Evolutionary conservation across 2,329 filamentous ascomycete species (phyloP), one percentile per base, ranked within the genome.

Genomic region (Sarocladiaceae sp.): DNA sequence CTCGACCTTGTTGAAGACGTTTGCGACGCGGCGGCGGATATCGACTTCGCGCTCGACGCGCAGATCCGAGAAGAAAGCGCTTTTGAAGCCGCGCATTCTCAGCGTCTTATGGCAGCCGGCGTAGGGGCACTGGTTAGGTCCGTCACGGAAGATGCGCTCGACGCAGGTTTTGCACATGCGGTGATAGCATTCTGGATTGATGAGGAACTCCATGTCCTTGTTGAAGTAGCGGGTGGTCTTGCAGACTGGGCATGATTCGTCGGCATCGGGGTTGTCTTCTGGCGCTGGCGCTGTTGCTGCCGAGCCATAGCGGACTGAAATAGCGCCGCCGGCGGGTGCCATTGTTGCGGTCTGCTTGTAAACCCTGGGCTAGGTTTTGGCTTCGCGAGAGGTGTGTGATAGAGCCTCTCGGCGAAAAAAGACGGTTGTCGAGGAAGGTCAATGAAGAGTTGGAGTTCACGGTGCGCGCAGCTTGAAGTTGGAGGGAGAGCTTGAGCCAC

Each of bases 151-250:
- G 56, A 97, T 87, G 45, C 91, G 85, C 65, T 91, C 86, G 33
- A 97, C 90, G 69, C 93, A 98, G 46, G 87, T 90, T 63, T 88
- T 85, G 73, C 93, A 98, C 88, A 98, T 97, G 54, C 88, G 88
- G 73, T 98, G 93, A 73, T 98, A 98, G 77, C 93, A 98, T 73
- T 95, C 89, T 7, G 91, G 88, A 64, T 97, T 96, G 70, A 98
- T 90, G 55, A 93, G 85, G 68, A 98, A 97, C 52, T 84, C 78
- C 78, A 98, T 90, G 68, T 89, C 84, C 49, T 82, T 83, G 72
- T 96, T 96, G 58, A 97, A 84, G 72, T 97, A 97, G 52, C 89
- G 87, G 48, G 87, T 88, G 48, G 89, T 94, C 69, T 96, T 96
- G 84, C 93, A 98, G 54, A 97, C 88, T 47, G 91, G 93, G 69